phyloP scores from a whole-genome alignment of 1,284 basidiomycete genomes.

The Puccinia horiana region DNA sequence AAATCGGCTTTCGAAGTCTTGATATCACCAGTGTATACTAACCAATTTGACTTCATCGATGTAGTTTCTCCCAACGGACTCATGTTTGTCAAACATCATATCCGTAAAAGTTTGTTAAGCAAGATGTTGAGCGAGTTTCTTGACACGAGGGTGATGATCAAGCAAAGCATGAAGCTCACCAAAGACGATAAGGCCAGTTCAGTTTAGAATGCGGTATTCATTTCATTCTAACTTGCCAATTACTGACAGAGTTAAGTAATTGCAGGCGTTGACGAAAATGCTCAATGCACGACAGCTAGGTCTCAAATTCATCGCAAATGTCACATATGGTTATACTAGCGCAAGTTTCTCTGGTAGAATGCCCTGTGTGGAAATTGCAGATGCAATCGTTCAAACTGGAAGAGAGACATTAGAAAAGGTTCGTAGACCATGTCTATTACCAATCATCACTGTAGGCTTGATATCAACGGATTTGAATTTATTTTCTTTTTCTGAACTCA shows the following conservation, averaged over 20 bases:
- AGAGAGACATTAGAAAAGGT: conserved; percentile 93
- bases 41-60: conserved; percentile 24
- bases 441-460: neutral
- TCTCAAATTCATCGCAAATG: conserved; percentile 81
- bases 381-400: conserved; percentile 94
- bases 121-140: conserved; percentile 91
- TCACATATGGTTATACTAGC: conserved; percentile 91
- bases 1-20: neutral
- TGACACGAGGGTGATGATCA: conserved; percentile 97
- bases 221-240: neutral
- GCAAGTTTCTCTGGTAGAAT: conserved; percentile 93
- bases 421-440: conserved; percentile 46
- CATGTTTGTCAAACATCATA: conserved; percentile 81
- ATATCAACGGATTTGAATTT: neutral
- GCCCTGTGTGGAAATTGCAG: conserved; percentile 97
- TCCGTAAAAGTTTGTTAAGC: conserved; percentile 79
- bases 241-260: conserved; percentile 3
- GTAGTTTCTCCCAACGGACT: conserved; percentile 91
- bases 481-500: conserved; percentile 13
- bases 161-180: conserved; percentile 83
- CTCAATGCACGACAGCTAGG: conserved; percentile 84
- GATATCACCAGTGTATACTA: neutral
- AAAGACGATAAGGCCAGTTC: conserved; percentile 70
- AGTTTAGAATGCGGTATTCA: neutral
- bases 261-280: conserved; percentile 70